phyloP scores from a whole-genome alignment of 768 basidiomycete species.

The Mycena pura region DNA sequence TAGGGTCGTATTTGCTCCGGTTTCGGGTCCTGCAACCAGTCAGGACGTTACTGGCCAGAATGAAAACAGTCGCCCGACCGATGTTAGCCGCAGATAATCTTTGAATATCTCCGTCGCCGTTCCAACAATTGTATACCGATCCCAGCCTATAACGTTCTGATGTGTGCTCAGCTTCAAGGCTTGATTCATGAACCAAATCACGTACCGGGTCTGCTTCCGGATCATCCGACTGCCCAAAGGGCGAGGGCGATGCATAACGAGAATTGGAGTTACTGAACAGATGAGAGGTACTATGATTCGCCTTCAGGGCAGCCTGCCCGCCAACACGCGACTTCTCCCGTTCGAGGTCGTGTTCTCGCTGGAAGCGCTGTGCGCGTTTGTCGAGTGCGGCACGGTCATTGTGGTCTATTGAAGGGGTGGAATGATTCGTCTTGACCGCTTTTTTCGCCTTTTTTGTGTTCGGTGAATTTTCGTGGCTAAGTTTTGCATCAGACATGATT shows the following conservation, averaged over 20 bases:
- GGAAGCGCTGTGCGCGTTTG: conserved; percentile 87
- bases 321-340: conserved; percentile 59
- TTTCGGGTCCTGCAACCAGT: conserved; percentile 80
- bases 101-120: conserved; percentile 91
- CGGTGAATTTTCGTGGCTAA: conserved; percentile 47
- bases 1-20: conserved; percentile 94
- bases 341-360: conserved; percentile 88
- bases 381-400: conserved; percentile 74
- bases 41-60: background rate
- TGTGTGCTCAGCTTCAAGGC: conserved; percentile 4
- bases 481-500: background rate
- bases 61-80: conserved; percentile 61
- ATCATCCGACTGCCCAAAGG: conserved; percentile 61
- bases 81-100: conserved; percentile 92
- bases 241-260: conserved; percentile 59
- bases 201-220: conserved; percentile 77
- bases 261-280: conserved; percentile 57
- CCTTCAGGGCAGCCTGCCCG: conserved; percentile 48
- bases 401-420: conserved; percentile 53
- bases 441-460: conserved; percentile 69
- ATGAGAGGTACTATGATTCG: conserved; percentile 58
- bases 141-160: conserved; percentile 97
- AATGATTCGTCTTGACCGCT: conserved; percentile 51
- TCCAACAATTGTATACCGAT: conserved; percentile 93
- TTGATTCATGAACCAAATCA: conserved; percentile 19